Percentiles rank a stretch among this genome's conserved stretches.
Conservation (phyloP, 83 land plant genomes). For the Picea abies region DNA sequence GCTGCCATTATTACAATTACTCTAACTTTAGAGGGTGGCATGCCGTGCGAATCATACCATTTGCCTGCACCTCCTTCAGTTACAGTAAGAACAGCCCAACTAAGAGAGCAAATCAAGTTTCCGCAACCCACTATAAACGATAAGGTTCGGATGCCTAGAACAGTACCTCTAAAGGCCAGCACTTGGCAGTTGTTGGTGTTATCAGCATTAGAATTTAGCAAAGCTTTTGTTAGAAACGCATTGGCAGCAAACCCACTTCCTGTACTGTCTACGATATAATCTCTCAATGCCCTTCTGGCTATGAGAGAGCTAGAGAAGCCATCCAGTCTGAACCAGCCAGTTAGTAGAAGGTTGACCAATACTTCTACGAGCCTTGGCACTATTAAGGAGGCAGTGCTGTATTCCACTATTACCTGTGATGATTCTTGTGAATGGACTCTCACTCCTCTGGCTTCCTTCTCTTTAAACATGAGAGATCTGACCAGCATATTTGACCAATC, state of each 20-base stretch:
- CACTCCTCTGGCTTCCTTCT: too few relatives aligned
- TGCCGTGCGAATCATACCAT: background rate
- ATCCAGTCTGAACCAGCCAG: background rate
- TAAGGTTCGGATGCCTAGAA: background rate
- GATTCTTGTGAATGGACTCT: too few relatives aligned
- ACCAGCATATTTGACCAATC: too few relatives aligned
- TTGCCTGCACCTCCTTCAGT: background rate
- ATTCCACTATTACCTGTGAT: background rate
- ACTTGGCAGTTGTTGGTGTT: background rate
- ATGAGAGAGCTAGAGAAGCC: background rate
- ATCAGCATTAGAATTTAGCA: background rate
- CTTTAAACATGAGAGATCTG: too few relatives aligned
- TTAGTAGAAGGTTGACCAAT: background rate
- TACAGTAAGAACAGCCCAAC: background rate
- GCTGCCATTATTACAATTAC: background rate
- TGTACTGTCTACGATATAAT: background rate
- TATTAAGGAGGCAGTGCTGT: background rate
- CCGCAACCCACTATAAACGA: background rate
- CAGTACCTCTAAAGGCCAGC: background rate
- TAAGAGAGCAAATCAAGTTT: background rate
- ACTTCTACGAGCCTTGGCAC: background rate
- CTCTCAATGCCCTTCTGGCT: background rate
- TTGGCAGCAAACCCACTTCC: background rate
- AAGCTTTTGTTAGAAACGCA: background rate
- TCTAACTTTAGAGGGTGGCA: background rate